Evolutionary conservation across 306 rosid genomes (phyloP).

Genomic region (Geum urbanum): DNA sequence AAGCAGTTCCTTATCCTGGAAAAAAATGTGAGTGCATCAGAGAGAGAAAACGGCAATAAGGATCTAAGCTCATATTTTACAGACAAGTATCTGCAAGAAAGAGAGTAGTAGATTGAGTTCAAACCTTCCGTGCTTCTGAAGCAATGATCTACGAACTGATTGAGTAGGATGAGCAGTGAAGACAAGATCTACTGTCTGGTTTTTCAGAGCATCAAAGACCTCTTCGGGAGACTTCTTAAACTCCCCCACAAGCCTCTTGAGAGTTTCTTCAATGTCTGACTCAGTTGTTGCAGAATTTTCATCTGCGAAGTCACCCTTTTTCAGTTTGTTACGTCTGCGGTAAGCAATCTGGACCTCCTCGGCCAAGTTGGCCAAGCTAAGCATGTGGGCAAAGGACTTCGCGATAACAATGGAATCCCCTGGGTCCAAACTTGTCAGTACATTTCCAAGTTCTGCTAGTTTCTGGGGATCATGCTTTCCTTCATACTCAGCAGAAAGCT

Average conservation of each 20-base stretch:
- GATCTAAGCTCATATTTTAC: constrained; percentile 6
- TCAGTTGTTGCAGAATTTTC: constrained; percentile 91
- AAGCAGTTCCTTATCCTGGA: constrained; percentile 79
- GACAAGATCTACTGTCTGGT: constrained; percentile 93
- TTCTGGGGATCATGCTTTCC: constrained; percentile 77
- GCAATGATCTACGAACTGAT: constrained; percentile 92
- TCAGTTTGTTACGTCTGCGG: constrained; percentile 84
- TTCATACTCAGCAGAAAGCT: constrained; percentile 95
- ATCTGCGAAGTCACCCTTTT: constrained; percentile 78
- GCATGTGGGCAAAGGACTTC: constrained; percentile 94
- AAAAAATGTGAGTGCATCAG: neutral
- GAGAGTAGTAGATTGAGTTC: too few species aligned
- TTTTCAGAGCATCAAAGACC: constrained; percentile 92
- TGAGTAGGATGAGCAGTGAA: constrained; percentile 99
- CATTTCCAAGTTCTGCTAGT: constrained; percentile 79
- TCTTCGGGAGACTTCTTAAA: constrained; percentile 85
- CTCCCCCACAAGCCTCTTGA: constrained; percentile 75
- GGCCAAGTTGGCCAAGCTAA: constrained; percentile 97
- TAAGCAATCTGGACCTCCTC: constrained; percentile 97
- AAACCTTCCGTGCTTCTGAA: constrained; percentile 95
- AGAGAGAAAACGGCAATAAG: neutral
- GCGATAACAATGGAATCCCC: constrained; percentile 94
- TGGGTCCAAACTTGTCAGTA: constrained; percentile 83
- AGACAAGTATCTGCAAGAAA: too few species aligned
- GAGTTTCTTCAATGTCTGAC: constrained; percentile 94